Conservation (phyloP, 768 basidiomycete genomes). For the Boletus edulis region DNA sequence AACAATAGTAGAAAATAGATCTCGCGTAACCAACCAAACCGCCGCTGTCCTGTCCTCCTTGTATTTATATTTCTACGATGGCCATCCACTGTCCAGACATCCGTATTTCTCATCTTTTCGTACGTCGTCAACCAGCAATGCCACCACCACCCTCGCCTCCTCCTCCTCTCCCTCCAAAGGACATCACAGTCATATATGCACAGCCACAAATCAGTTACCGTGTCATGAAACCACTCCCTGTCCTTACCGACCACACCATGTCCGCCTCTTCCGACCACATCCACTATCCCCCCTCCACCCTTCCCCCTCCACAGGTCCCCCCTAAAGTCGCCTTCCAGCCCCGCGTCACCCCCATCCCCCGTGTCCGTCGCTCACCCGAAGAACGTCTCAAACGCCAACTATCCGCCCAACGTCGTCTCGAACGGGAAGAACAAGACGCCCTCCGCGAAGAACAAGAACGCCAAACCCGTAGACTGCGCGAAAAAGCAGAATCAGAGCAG, state of each 20-base stretch:
- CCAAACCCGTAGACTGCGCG: slow-evolving; percentile 30
- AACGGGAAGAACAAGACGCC: slow-evolving; percentile 43
- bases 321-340: slow-evolving; percentile 1
- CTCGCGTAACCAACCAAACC: slow-evolving; percentile 7
- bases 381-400: slow-evolving; percentile 23
- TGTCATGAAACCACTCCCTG: slow-evolving; percentile 23
- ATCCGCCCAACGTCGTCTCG: slow-evolving; percentile 20
- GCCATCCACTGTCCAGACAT: slow-evolving; percentile 8
- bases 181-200: neutral
- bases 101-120: slow-evolving; percentile 9
- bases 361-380: slow-evolving; percentile 21
- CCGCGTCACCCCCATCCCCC: slow-evolving; percentile 9
- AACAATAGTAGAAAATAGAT: slow-evolving; percentile 9
- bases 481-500: slow-evolving; percentile 19
- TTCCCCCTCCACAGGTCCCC: slow-evolving; percentile 5
- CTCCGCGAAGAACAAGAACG: slow-evolving; percentile 43
- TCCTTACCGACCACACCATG: slow-evolving; percentile 6
- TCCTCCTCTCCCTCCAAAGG: slow-evolving; percentile 25
- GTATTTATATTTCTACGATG: slow-evolving; percentile 10
- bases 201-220: no score
- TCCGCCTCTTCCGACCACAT: neutral
- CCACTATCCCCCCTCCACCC: neutral
- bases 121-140: slow-evolving; percentile 14
- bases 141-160: slow-evolving; percentile 9
- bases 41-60: neutral